These are phyloP conservation scores for Gautieria morchelliformis DNA, from an alignment of 768 basidiomycete species.

Conservation along the genomic window DNA sequence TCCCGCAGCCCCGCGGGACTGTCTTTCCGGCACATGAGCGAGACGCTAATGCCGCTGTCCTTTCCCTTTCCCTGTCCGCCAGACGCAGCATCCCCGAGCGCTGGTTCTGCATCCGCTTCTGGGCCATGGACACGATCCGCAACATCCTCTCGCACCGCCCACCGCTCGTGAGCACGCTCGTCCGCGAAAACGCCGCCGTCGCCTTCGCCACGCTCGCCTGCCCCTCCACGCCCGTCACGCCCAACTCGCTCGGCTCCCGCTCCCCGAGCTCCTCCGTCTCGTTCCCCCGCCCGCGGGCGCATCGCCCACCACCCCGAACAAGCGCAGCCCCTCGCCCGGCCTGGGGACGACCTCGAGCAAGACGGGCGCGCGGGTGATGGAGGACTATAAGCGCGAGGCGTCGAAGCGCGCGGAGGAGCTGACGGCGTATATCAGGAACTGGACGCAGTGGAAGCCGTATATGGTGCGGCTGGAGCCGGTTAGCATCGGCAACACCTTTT, in stretches of 20 bases:
- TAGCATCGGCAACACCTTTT: neutral
- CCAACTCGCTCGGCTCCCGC: neutral
- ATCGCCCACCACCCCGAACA: too few relatives aligned
- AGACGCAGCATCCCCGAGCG: slow-evolving; percentile 3
- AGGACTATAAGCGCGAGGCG: slow-evolving; percentile 1
- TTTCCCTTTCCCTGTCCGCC: neutral
- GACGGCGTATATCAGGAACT: neutral
- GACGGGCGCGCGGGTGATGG: neutral
- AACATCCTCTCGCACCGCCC: slow-evolving; percentile 3
- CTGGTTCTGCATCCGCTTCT: slow-evolving; percentile 5
- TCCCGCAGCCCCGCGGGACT: too few relatives aligned
- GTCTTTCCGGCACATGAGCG: too few relatives aligned
- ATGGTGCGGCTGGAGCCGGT: neutral
- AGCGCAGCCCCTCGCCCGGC: too few relatives aligned
- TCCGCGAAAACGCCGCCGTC: neutral
- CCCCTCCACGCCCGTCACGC: neutral
- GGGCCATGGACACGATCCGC: slow-evolving; percentile 4
- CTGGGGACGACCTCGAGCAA: neutral
- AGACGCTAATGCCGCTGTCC: neutral
- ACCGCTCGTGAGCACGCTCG: neutral
- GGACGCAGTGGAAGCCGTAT: neutral
- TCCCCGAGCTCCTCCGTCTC: neutral
- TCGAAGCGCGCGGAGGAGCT: slow-evolving; percentile 3
- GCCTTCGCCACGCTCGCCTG: slow-evolving; percentile 2
- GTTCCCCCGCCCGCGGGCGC: too few relatives aligned